phyloP scores from a whole-genome alignment of 1,284 basidiomycete species.

The Trichosporon inkin region DNA sequence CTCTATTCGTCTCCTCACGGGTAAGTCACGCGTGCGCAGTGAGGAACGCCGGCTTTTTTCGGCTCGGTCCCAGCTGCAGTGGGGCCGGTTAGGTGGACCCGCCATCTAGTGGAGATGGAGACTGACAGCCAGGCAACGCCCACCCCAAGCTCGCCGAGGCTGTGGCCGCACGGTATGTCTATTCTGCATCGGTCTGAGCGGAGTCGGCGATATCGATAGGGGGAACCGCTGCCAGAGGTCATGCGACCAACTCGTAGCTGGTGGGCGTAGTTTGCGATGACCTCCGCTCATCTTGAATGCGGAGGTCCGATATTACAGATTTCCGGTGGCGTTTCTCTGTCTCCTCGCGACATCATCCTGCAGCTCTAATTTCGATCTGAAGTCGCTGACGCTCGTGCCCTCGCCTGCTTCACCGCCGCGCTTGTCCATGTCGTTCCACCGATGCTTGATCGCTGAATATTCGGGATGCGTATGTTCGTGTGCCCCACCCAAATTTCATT shows the following conservation, averaged over 20 bases:
- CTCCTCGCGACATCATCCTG: not conserved
- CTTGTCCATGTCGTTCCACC: not conserved
- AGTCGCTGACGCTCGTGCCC: constrained; percentile 4
- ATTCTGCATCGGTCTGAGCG: not conserved
- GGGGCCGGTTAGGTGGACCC: too few relatives aligned
- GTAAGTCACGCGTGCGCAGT: constrained; percentile 54
- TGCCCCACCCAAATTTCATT: not conserved
- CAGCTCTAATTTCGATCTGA: not conserved
- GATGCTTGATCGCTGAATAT: not conserved
- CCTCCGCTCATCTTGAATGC: not conserved
- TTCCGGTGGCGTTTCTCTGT: constrained; percentile 4
- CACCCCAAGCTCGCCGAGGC: constrained; percentile 93
- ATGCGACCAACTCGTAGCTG: not conserved
- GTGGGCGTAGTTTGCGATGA: not conserved
- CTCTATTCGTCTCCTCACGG: constrained; percentile 86
- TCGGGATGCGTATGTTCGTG: not conserved
- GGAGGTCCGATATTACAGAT: constrained; percentile 7
- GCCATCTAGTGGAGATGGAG: not conserved
- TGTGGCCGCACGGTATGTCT: constrained; percentile 88
- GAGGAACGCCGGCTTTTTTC: constrained; percentile 2
- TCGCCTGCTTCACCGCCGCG: not conserved
- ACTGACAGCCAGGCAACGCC: constrained; percentile 70
- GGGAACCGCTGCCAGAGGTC: not conserved
- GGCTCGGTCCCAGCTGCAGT: not conserved
- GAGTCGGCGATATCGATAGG: not conserved